phyloP scores from a whole-genome alignment of 2,329 filamentous ascomycete species.

The Exophiala alcalophila region DNA sequence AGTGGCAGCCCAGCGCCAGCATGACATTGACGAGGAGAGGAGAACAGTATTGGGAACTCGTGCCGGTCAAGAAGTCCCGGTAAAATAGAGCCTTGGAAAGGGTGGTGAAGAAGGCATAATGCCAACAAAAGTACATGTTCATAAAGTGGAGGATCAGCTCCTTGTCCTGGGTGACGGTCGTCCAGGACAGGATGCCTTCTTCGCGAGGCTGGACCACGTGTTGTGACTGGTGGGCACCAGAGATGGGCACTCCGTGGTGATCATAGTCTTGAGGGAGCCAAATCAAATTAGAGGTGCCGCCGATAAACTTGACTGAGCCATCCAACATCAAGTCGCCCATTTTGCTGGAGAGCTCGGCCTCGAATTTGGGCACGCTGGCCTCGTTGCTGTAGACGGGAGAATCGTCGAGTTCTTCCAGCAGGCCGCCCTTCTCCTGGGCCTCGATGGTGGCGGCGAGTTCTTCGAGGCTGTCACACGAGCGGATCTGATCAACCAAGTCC shows the following conservation, averaged over 20 bases:
- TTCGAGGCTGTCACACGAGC: conserved; percentile 75
- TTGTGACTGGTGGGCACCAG: conserved; percentile 9
- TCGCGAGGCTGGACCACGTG: conserved; percentile 51
- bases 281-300: conserved; percentile 89
- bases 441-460: conserved; percentile 60
- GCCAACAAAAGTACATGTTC: conserved; percentile 98
- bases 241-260: conserved; percentile 27
- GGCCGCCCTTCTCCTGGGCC: conserved; percentile 51
- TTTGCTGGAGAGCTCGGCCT: conserved; percentile 82
- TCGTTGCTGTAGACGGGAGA: conserved; percentile 36
- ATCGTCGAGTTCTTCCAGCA: conserved; percentile 39
- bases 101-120: conserved; percentile 93
- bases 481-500: conserved; percentile 77
- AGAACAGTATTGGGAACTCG: conserved; percentile 75
- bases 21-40: conserved; percentile 89
- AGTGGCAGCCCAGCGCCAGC: conserved; percentile 88
- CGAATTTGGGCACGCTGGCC: conserved; percentile 48
- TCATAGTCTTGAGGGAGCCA: conserved; percentile 61
- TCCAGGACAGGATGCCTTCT: conserved; percentile 81
- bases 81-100: conserved; percentile 84
- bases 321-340: conserved; percentile 90
- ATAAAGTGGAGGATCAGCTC: conserved; percentile 80
- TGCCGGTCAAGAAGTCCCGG: conserved; percentile 73
- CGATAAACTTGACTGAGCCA: conserved; percentile 84
- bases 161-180: conserved; percentile 74